phyloP scores from a whole-genome alignment of 2,329 filamentous ascomycete species.

The Calonectria hongkongensis region DNA sequence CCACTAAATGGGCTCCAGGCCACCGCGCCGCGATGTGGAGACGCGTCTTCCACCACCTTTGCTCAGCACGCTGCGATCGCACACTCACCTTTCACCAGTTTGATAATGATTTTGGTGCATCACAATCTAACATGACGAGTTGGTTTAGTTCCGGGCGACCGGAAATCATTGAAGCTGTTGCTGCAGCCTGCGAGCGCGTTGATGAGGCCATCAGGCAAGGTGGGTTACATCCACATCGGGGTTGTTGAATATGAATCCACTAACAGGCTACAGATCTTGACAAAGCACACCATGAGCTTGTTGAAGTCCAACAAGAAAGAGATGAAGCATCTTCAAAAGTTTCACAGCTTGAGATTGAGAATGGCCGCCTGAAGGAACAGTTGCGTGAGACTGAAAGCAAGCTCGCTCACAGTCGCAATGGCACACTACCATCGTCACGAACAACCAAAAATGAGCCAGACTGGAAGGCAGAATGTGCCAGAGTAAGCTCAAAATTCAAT shows the following conservation, averaged over 20 bases:
- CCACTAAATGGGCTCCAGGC: constrained; percentile 31
- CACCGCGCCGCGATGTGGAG: constrained; percentile 49
- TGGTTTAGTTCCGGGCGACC: constrained; percentile 64
- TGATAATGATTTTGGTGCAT: constrained; percentile 1
- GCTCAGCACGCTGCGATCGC: constrained; percentile 22
- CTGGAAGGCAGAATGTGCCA: constrained; percentile 59
- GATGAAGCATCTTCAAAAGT: constrained; percentile 41
- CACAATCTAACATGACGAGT: constrained; percentile 59
- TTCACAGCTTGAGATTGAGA: constrained; percentile 45
- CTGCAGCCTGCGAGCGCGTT: constrained; percentile 63
- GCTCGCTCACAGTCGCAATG: constrained; percentile 9
- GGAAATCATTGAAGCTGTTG: constrained; percentile 63
- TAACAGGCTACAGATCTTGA: constrained; percentile 58
- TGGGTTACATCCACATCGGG: constrained; percentile 45
- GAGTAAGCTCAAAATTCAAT: constrained; percentile 63
- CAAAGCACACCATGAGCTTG: constrained; percentile 64
- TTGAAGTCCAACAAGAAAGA: constrained; percentile 45
- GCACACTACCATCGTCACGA: background rate
- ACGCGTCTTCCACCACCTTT: constrained; percentile 41
- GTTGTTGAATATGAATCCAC: constrained; percentile 28
- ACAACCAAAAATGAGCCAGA: constrained; percentile 42
- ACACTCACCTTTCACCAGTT: background rate
- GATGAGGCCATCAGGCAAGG: constrained; percentile 62
- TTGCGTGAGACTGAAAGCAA: constrained; percentile 39
- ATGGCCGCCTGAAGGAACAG: constrained; percentile 45